Base-by-base conservation (phyloP, 176 grass and related monocot species). In the Zoysia japonica region DNA sequence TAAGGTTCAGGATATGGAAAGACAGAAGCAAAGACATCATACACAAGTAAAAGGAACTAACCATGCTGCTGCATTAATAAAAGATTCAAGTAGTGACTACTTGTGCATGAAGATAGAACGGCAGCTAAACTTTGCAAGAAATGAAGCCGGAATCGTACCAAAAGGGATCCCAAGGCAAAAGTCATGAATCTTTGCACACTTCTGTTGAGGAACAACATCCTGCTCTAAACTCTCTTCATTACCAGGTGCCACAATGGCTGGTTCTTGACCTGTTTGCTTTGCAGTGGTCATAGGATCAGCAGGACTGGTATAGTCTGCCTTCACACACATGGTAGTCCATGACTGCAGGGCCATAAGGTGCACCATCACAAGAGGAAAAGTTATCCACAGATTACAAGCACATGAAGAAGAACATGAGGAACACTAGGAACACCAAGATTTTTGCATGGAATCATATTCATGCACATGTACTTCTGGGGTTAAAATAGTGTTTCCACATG, bases 91-190 rank as follows among this genome's bases (percentile, higher is more conserved):
- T 15, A 80, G 66, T 46, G 49, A 42, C 7, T 54, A 84, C 28
- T 19, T 84, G 56, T 72, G 39, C 52, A 41, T 64, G 20, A 54
- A 80, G 71, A 19, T 80, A 77, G 40, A 70, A 79, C 36, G 9
- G 14, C 68, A 35, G 53, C 15, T 35, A 20, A 55, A 69, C 1
- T 17, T 66, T 56, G 48, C 74, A 59, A 80, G 8, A 66, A 67
- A 72, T 19, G 9, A 67, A 83, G 19, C 7, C 68, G 68, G 9
- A 63, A 53, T 76, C 76, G 77, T 92, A 98, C 92, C 96, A 79
- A 88, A 98, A 70, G 92, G 95, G 73, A 98, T 98, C 83, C 92
- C 96, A 6, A 98, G 79, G 76, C 92, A 98, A 85, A 98, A 98
- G 70, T 98, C 96, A 53, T 94, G 96, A 53, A 98, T 98, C 83